phyloP scores from a whole-genome alignment of 768 basidiomycete genomes.

The Mycena metata region DNA sequence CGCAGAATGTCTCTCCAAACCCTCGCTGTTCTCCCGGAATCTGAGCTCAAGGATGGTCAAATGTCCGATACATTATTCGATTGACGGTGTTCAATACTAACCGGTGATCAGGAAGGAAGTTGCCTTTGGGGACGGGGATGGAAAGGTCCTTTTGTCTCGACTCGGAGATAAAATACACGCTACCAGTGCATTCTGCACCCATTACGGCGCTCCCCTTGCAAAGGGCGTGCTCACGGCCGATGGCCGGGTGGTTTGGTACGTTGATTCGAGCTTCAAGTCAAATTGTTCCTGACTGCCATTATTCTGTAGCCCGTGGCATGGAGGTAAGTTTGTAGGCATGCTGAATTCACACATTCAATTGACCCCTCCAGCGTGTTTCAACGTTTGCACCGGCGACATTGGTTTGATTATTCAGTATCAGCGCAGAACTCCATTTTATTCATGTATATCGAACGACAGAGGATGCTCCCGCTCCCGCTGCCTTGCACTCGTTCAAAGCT shows the following conservation, averaged over 20 bases:
- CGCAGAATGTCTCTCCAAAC: conserved; percentile 62
- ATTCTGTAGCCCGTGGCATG: conserved; percentile 82
- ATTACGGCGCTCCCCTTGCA: conserved; percentile 90
- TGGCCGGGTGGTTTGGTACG: conserved; percentile 84
- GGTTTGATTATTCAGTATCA: conserved; percentile 59
- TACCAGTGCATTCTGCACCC: conserved; percentile 89
- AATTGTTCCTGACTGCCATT: conserved; percentile 1
- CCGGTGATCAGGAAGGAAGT: conserved; percentile 79
- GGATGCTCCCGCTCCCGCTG: conserved; percentile 88
- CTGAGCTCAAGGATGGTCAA: conserved; percentile 75
- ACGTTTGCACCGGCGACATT: conserved; percentile 86
- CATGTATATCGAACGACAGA: conserved; percentile 59
- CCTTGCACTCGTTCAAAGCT: conserved; percentile 84
- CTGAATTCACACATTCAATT: neutral
- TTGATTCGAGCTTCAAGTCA: conserved; percentile 9
- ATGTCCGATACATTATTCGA: conserved; percentile 54
- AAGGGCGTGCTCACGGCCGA: conserved; percentile 86
- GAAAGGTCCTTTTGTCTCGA: conserved; percentile 83
- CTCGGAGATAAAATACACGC: conserved; percentile 82
- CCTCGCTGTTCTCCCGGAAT: conserved; percentile 68
- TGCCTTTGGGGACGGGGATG: conserved; percentile 77
- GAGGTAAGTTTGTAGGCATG: conserved; percentile 60
- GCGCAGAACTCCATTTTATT: neutral
- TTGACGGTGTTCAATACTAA: neutral
- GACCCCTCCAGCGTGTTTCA: conserved; percentile 80